A percentile compares a stretch with the other conserved stretches of the same genome.
Conservation (phyloP, 768 basidiomycete genomes). For the Podaxis sp. region DNA sequence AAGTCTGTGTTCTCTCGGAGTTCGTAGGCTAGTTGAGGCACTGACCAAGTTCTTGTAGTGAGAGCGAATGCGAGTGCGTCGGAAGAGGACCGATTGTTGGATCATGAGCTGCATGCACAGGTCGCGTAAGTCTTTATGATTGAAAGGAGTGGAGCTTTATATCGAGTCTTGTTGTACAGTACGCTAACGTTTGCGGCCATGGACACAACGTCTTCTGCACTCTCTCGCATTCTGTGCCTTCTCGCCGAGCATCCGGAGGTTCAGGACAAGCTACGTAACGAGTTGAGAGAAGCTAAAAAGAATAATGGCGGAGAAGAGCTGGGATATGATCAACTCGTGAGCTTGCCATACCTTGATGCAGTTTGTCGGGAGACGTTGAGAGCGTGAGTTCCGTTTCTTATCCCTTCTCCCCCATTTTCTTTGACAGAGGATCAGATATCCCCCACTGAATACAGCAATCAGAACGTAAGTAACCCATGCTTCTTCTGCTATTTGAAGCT, state of each 20-base stretch:
- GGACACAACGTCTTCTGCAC: slow-evolving; percentile 37
- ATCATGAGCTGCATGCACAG: slow-evolving; percentile 36
- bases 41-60: slow-evolving; percentile 22
- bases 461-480: slow-evolving; percentile 20
- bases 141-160: not conserved
- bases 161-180: slow-evolving; percentile 14
- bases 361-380: slow-evolving; percentile 36
- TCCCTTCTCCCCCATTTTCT: not conserved
- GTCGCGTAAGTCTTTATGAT: not conserved
- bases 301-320: slow-evolving; percentile 21
- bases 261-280: slow-evolving; percentile 33
- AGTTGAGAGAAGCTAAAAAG: slow-evolving; percentile 26
- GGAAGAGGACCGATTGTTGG: slow-evolving; percentile 25
- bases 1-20: slow-evolving; percentile 20
- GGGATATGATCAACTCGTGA: slow-evolving; percentile 31
- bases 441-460: slow-evolving; percentile 18
- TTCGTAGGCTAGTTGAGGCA: not conserved
- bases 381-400: slow-evolving; percentile 19
- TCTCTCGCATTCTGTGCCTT: slow-evolving; percentile 28
- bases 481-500: not conserved
- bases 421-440: slow-evolving; percentile 12
- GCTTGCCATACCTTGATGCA: slow-evolving; percentile 35
- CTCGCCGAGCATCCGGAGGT: slow-evolving; percentile 29
- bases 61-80: slow-evolving; percentile 32
- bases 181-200: slow-evolving; percentile 35